Base-by-base conservation (phyloP, 1,139 yeast genomes). In the Kodamaea sp. region DNA sequence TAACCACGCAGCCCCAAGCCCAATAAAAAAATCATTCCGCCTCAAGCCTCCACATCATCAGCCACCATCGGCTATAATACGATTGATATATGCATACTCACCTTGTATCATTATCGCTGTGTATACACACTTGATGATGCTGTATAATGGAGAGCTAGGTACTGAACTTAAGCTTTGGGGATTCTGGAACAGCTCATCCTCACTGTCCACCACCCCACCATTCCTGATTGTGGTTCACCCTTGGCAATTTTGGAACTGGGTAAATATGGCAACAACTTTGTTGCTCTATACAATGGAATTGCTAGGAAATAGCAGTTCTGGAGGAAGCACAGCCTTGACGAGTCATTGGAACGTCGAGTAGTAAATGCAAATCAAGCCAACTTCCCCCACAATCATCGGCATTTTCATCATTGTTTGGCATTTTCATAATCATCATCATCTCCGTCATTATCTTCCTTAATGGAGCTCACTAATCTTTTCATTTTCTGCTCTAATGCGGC, bases 241-340 rank as follows among this genome's bases (percentile, higher is more conserved):
- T 41, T 85, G 95, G 87, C 88, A 87, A 52, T 86, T 90, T 57
- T 90, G 98, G 97, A 88, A 90, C 49, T 90, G 97, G 97, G 75
- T 86, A 38, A 90, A 90, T 55, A 86, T 90, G 72, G 81, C 81
- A 46, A 76, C 83, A 35, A 85, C 95, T 9, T 66, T 92, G 39
- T 63, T 79, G n/a, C 66, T 92, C 30, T 92, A 92, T 59, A 80
- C 84, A 24, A 70, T 85, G 36, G 97, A 90, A 61, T 67, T 90
- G 34, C 64, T 78, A 52, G 70, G 72, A 14, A 63, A 65, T 39
- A 60, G 61, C 28, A 54, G 52, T 32, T 51, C 56, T 26, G 54
- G 66, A 1, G 61, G 61, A 22, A 35, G 63, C 24, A 55, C 58
- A 31, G 52, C 56, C 20, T 44, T 55, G 39, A 53, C 60, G 12